Evolutionary conservation across 2,329 filamentous ascomycete genomes (phyloP).

Genomic region (Clonostachys chloroleuca): DNA sequence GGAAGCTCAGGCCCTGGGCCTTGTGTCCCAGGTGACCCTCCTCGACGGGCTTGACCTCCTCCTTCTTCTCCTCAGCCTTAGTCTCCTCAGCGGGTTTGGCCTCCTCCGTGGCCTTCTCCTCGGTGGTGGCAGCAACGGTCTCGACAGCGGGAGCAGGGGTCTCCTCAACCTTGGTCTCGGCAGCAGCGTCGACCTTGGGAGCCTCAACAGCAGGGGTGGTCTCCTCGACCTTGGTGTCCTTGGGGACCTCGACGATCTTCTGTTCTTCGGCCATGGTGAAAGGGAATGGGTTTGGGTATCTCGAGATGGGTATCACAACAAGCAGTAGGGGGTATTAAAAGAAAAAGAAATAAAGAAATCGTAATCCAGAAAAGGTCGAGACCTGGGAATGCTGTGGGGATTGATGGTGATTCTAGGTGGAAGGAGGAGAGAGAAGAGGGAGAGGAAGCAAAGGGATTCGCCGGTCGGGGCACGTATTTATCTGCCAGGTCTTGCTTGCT

Average conservation of each 20-base stretch:
- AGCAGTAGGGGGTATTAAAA: background rate
- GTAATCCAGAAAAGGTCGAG: slow-evolving; percentile 13
- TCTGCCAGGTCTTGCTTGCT: background rate
- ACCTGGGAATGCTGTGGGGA: slow-evolving; percentile 10
- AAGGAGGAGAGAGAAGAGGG: background rate
- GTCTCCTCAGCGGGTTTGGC: slow-evolving; percentile 35
- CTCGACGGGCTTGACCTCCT: slow-evolving; percentile 65
- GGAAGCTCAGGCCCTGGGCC: slow-evolving; percentile 71
- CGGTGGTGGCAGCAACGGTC: slow-evolving; percentile 25
- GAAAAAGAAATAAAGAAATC: slow-evolving; percentile 20
- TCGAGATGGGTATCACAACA: slow-evolving; percentile 13
- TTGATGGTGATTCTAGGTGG: slow-evolving; percentile 14
- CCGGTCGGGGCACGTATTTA: slow-evolving; percentile 4
- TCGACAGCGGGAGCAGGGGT: slow-evolving; percentile 15
- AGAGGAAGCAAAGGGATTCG: slow-evolving; percentile 1
- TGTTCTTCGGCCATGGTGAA: slow-evolving; percentile 68
- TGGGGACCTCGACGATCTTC: slow-evolving; percentile 61
- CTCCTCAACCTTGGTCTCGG: slow-evolving; percentile 17
- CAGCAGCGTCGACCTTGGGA: slow-evolving; percentile 23
- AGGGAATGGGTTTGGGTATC: slow-evolving; percentile 21
- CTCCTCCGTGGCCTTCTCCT: slow-evolving; percentile 38
- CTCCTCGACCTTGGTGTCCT: slow-evolving; percentile 42
- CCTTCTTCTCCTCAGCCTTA: slow-evolving; percentile 38
- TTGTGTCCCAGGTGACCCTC: slow-evolving; percentile 89
- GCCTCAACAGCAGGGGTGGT: slow-evolving; percentile 18